phyloP scores from a whole-genome alignment of 352 stramenopile genomes.

The Blastocystis sp. region DNA sequence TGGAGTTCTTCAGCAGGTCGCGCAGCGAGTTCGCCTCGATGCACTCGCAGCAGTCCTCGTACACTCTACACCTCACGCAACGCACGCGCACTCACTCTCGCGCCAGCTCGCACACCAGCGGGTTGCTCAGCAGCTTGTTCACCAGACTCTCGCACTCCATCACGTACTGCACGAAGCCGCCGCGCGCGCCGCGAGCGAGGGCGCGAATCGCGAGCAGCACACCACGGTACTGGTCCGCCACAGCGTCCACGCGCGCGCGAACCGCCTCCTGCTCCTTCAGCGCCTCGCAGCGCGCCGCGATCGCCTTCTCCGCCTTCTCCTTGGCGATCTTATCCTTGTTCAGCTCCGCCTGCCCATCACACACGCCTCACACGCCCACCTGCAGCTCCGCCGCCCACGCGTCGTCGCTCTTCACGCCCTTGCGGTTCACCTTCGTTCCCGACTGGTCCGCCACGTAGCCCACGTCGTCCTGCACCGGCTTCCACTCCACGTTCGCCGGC shows the following conservation, averaged over 20 bases:
- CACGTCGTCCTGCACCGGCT: slow-evolving; percentile 43
- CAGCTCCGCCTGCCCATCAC: slow-evolving; percentile 6
- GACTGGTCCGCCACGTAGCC: slow-evolving; percentile 14
- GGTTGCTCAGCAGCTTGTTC: slow-evolving; percentile 22
- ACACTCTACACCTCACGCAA: slow-evolving; percentile 16
- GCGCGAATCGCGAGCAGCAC: slow-evolving; percentile 12
- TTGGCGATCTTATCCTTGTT: slow-evolving; percentile 74
- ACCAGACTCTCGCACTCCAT: slow-evolving; percentile 15
- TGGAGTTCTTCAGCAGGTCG: slow-evolving; percentile 16
- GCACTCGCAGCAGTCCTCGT: background rate
- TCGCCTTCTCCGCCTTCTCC: slow-evolving; percentile 68
- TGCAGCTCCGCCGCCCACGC: slow-evolving; percentile 33
- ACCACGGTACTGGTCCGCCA: slow-evolving; percentile 7
- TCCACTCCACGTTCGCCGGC: slow-evolving; percentile 47
- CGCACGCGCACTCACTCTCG: background rate
- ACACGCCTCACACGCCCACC: background rate
- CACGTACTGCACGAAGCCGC: slow-evolving; percentile 4
- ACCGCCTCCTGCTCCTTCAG: slow-evolving; percentile 50
- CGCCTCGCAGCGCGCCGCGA: slow-evolving; percentile 14
- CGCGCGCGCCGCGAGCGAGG: background rate
- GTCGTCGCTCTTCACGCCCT: slow-evolving; percentile 46
- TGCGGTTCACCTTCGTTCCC: background rate
- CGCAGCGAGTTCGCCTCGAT: background rate
- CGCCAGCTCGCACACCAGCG: slow-evolving; percentile 18
- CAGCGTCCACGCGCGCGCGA: slow-evolving; percentile 3